Conservation (phyloP, 1,284 basidiomycete species). For the Polyporus tsugae region DNA sequence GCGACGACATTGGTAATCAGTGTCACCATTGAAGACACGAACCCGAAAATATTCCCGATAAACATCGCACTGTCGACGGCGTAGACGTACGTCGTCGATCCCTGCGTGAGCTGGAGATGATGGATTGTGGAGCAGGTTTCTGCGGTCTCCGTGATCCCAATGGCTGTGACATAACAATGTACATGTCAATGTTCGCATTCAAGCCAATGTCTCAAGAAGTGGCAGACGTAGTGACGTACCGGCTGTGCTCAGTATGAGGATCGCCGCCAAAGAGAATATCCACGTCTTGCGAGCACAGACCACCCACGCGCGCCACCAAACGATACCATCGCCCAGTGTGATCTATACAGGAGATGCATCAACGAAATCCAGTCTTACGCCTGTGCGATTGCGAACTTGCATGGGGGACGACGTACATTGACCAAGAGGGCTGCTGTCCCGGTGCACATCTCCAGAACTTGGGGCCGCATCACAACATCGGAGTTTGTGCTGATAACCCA, state of each 20-base stretch:
- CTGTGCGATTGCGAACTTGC: not conserved
- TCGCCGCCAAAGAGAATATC: not conserved
- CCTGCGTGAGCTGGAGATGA: not conserved
- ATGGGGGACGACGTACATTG: not conserved
- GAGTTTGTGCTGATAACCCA: not conserved
- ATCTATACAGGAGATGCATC: not conserved
- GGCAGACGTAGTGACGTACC: not conserved
- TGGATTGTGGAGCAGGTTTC: not conserved
- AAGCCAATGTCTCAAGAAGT: not conserved
- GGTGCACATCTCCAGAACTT: not conserved
- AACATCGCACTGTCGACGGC: not conserved
- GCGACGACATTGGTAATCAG: not conserved
- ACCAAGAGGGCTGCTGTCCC: not conserved
- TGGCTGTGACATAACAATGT: not conserved
- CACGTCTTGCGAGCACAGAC: not conserved
- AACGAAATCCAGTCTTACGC: too few relatives aligned
- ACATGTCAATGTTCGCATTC: not conserved
- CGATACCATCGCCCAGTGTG: not conserved
- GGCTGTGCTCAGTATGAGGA: not conserved
- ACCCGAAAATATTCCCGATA: not conserved
- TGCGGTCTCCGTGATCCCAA: not conserved
- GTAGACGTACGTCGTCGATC: not conserved
- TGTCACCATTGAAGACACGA: not conserved
- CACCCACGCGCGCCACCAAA: slow-evolving; percentile 2
- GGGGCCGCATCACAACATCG: not conserved